These are phyloP conservation scores for Puccinia coronata DNA, from an alignment of 1,284 basidiomycete genomes.

Conservation along the genomic window DNA sequence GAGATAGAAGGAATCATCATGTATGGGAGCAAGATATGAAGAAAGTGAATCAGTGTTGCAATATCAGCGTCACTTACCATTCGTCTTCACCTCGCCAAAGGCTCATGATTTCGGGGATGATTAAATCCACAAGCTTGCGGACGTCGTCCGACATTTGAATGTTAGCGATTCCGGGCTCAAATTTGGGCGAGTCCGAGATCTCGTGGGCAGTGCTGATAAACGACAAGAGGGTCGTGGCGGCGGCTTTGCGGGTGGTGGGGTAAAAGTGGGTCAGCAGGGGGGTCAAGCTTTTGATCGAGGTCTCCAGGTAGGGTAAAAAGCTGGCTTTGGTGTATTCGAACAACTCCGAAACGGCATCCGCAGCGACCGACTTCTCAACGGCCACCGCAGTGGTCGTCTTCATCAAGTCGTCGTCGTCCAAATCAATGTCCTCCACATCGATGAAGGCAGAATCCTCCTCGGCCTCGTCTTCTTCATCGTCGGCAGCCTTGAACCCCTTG, in stretches of 20 bases:
- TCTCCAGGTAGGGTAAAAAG: constrained; percentile 79
- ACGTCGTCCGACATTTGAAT: constrained; percentile 74
- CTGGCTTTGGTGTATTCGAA: constrained; percentile 78
- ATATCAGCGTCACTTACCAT: constrained; percentile 72
- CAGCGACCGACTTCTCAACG: constrained; percentile 98
- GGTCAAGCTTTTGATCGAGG: constrained; percentile 76
- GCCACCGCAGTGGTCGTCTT: constrained; percentile 85
- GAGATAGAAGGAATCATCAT: constrained; percentile 64
- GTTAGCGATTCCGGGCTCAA: constrained; percentile 72
- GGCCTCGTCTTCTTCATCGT: constrained; percentile 57
- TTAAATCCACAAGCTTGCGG: constrained; percentile 76
- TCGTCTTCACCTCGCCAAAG: constrained; percentile 95
- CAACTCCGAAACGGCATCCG: constrained; percentile 90
- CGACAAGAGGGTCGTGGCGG: constrained; percentile 83
- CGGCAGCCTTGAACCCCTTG: constrained; percentile 71
- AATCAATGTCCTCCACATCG: constrained; percentile 65
- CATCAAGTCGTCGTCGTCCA: constrained; percentile 72
- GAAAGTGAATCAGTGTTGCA: constrained; percentile 48
- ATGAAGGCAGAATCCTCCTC: constrained; percentile 64
- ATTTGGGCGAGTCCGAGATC: constrained; percentile 76
- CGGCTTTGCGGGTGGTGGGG: constrained; percentile 95
- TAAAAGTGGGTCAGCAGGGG: constrained; percentile 81
- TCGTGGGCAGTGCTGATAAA: constrained; percentile 92
- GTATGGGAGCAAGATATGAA: constrained; percentile 3
- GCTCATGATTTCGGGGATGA: constrained; percentile 76